Evolutionary conservation across 2,329 filamentous ascomycete genomes (phyloP), one percentile per base, ranked within the genome.

Genomic region (Ascosphaera apis): DNA sequence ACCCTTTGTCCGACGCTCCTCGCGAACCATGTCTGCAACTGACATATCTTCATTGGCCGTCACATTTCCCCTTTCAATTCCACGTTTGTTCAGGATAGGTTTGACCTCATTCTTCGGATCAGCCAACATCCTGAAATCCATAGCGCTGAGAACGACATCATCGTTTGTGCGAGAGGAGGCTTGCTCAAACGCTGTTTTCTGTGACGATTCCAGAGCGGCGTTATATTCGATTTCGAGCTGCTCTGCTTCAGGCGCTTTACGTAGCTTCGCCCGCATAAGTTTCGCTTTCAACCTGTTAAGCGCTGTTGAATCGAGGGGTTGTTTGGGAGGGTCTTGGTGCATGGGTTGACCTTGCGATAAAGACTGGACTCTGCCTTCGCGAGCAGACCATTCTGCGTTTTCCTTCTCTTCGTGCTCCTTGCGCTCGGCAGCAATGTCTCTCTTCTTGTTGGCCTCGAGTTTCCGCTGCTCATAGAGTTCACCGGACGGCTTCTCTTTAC

Each of bases 1-100:
- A 12, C 75, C 75, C 39, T 73, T 75, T 3, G 81, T 93, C 37
- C 86, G 76, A 25, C 81, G 72, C 56, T 98, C 88, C 54, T 95
- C 84, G 18, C 82, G 73, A 13, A 98, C 72, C 88, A 98, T 98
- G 53, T 98, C 88, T 37, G 91, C 83, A 40, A 98, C 78, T 19
- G 65, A 76, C 83, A 98, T 95, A 47, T 95, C 83, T 36, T 91
- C 79, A 49, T 95, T 95, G 43, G 88, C 82, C 45, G 80, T 72
- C 4, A 98, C 78, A 5, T 73, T 66, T 1, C 86, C 88, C 37
- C 84, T 72, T 53, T 92, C 84, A 4, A 71, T 67, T 2, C 84
- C 86, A 34, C 84, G 72, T 49, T 78, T 88, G 39, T 72, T 91
- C 17, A 76, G 70, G 5, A 93, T 63, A 0, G 70, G 60, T 45